Percentiles rank a stretch among this genome's conserved stretches.
Evolutionary conservation across 2,329 filamentous ascomycete species (phyloP).

Genomic region (Xylaria multiplex): DNA sequence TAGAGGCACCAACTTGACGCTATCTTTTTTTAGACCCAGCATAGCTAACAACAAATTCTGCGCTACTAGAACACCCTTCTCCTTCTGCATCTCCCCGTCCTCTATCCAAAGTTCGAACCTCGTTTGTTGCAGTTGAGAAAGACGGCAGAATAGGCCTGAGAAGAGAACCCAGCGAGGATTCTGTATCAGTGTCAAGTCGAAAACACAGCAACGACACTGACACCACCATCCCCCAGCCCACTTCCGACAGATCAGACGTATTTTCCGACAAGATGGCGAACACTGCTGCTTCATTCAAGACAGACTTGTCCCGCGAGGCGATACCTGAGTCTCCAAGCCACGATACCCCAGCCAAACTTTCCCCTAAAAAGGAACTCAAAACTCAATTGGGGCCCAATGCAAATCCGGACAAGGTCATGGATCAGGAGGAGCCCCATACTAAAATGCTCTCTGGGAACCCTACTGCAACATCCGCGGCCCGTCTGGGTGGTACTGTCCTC

Average conservation of each 20-base stretch:
- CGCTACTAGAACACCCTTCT: constrained; percentile 50
- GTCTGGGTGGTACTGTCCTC: constrained; percentile 37
- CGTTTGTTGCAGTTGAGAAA: constrained; percentile 78
- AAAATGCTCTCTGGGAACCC: constrained; percentile 49
- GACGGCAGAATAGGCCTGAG: constrained; percentile 67
- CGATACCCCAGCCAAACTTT: constrained; percentile 37
- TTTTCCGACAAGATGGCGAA: constrained; percentile 48
- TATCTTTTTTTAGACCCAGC: constrained; percentile 26
- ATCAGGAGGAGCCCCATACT: constrained; percentile 52
- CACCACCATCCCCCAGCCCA: constrained; percentile 52
- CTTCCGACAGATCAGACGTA: constrained; percentile 53
- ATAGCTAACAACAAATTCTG: constrained; percentile 45
- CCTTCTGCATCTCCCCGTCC: constrained; percentile 67
- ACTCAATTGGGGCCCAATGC: constrained; percentile 48
- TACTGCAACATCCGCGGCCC: constrained; percentile 43
- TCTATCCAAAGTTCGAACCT: constrained; percentile 79
- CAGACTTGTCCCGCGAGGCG: constrained; percentile 52
- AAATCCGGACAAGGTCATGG: constrained; percentile 55
- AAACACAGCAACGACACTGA: constrained; percentile 54
- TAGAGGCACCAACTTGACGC: constrained; percentile 30
- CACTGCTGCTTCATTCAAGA: constrained; percentile 46
- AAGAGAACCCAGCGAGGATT: constrained; percentile 57
- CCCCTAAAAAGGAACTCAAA: constrained; percentile 42
- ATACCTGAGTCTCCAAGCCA: constrained; percentile 57
- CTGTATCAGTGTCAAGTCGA: constrained; percentile 51